Percentiles rank a stretch among this genome's conserved stretches.
Conservation (phyloP, 2,329 filamentous ascomycete genomes). For the Myrmaecium sp. region DNA sequence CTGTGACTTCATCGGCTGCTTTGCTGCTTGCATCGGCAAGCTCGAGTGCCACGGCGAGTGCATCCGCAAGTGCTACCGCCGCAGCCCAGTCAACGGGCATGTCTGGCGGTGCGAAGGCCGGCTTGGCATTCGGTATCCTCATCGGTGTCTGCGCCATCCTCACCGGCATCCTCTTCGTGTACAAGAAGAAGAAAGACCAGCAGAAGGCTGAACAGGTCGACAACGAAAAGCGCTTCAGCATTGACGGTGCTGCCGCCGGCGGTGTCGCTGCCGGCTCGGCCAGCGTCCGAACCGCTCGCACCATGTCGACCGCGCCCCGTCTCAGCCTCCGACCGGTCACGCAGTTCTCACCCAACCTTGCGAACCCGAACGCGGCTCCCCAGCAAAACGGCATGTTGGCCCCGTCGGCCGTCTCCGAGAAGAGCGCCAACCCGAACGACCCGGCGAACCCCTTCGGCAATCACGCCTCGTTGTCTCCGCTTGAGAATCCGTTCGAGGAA, state of each 20-base stretch:
- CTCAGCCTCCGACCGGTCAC: constrained; percentile 74
- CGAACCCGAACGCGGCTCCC: constrained; percentile 22
- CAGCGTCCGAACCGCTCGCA: constrained; percentile 26
- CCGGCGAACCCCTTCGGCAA: constrained; percentile 56
- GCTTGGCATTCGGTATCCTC: constrained; percentile 69
- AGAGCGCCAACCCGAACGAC: constrained; percentile 24
- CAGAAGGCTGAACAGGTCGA: constrained; percentile 22
- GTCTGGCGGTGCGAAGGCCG: constrained; percentile 47
- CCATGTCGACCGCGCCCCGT: constrained; percentile 48
- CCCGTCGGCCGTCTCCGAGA: constrained; percentile 7
- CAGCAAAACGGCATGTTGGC: constrained; percentile 15
- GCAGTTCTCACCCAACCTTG: constrained; percentile 58
- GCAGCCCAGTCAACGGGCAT: constrained; percentile 18
- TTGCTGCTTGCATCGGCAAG: constrained; percentile 5
- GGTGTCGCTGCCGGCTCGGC: constrained; percentile 8
- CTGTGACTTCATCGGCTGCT: constrained; percentile 5
- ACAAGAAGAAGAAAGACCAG: constrained; percentile 50
- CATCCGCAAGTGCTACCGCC: constrained; percentile 10
- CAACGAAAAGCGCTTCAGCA: constrained; percentile 1
- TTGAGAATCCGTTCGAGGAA: constrained; percentile 18
- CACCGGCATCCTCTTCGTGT: constrained; percentile 52
- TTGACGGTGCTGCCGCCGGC: neutral
- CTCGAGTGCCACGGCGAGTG: constrained; percentile 9
- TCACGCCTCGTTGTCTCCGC: constrained; percentile 33
- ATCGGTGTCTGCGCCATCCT: constrained; percentile 49